Evolutionary conservation across 257 asterid species (phyloP).

Genomic region (Przewalskia tangutica): DNA sequence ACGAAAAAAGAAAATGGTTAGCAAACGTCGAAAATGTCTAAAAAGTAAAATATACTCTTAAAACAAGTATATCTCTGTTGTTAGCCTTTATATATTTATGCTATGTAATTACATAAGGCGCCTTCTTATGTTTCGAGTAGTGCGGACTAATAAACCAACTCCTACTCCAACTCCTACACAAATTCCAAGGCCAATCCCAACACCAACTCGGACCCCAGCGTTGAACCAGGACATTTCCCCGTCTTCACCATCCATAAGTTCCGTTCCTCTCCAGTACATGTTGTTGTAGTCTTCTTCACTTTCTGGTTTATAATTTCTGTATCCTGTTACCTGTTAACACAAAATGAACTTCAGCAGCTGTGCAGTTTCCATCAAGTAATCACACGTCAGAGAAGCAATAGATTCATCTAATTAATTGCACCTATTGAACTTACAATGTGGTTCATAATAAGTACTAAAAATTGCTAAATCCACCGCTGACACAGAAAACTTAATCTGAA

Average conservation of each 20-base stretch:
- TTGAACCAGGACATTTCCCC: conserved; percentile 29
- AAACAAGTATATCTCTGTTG: neutral
- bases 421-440: neutral
- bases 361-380: neutral
- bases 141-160: conserved; percentile 27
- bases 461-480: neutral
- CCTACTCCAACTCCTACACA: conserved; percentile 35
- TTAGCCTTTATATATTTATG: conserved; percentile 4
- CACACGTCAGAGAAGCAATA: neutral
- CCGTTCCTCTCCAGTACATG: conserved; percentile 28
- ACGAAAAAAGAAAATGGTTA: neutral
- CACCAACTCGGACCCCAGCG: conserved; percentile 37
- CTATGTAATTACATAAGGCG: conserved; percentile 30
- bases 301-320: conserved; percentile 22
- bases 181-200: conserved; percentile 36
- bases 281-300: conserved; percentile 27
- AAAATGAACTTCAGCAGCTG: neutral
- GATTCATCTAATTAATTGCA: neutral
- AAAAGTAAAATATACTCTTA: neutral
- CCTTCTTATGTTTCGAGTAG: conserved; percentile 48
- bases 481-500: neutral
- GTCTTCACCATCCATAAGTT: conserved; percentile 31
- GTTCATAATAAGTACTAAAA: neutral
- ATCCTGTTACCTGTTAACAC: conserved; percentile 24
- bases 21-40: neutral